Percentiles rank a stretch among this genome's conserved stretches.
Evolutionary conservation across 495 filamentous ascomycete genomes (phyloP).

Genomic region (Neurospora hispaniola): DNA sequence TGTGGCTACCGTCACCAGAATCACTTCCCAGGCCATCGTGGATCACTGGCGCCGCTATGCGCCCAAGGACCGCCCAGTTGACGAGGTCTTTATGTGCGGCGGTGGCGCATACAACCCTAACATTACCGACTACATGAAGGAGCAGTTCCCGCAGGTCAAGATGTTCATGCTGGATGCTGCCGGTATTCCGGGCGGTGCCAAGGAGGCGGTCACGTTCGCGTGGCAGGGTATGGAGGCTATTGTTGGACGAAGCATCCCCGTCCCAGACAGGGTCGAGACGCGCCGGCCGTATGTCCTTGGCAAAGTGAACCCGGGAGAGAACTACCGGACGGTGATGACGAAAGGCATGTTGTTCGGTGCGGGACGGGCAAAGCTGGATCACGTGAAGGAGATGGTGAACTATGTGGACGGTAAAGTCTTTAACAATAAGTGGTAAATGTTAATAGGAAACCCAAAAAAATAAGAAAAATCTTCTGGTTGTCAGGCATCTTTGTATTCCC

Average conservation of each 20-base stretch:
- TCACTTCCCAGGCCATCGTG: constrained; percentile 47
- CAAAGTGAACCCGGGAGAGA: constrained; percentile 43
- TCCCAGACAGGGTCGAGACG: constrained; percentile 42
- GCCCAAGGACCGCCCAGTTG: constrained; percentile 31
- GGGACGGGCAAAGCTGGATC: constrained; percentile 32
- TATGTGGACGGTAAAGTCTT: constrained; percentile 35
- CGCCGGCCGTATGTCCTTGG: constrained; percentile 38
- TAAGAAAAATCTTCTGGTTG: too few relatives aligned
- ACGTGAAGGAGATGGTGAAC: constrained; percentile 39
- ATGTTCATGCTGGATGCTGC: constrained; percentile 46
- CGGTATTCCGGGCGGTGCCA: constrained; percentile 41
- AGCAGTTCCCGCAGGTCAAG: constrained; percentile 34
- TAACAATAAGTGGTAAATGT: constrained; percentile 28
- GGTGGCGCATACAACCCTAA: constrained; percentile 49
- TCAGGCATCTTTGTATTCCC: background rate
- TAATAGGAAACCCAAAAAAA: background rate
- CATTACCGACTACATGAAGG: constrained; percentile 40
- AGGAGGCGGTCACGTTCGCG: constrained; percentile 49
- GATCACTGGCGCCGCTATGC: constrained; percentile 44
- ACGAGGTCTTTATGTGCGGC: constrained; percentile 51
- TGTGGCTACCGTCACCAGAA: constrained; percentile 45
- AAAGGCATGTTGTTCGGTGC: constrained; percentile 40
- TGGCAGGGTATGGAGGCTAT: constrained; percentile 47
- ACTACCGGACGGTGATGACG: constrained; percentile 41
- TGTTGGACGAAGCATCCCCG: constrained; percentile 40